Percentiles rank a stretch among this genome's conserved stretches.
These are phyloP conservation scores for Sparassis latifolia DNA, from an alignment of 1,284 basidiomycete species.

Conservation along the genomic window DNA sequence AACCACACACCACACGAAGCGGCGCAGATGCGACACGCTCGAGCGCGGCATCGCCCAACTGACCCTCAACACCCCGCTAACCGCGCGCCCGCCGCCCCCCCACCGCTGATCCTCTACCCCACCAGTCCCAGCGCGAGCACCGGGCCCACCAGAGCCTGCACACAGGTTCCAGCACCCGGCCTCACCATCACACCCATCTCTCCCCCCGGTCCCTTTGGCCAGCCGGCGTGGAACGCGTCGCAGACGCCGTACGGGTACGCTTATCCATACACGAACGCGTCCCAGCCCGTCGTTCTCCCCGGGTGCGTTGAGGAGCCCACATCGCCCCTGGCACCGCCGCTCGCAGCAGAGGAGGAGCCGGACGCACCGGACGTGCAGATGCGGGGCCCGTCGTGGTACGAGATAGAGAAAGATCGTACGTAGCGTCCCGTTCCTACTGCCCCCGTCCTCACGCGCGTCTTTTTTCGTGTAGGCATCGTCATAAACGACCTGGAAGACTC, in stretches of 20 bases:
- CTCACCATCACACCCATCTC: not conserved
- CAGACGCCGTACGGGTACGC: not conserved
- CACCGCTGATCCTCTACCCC: no score
- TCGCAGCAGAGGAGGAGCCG: slow-evolving; percentile 32
- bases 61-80: slow-evolving; percentile 25
- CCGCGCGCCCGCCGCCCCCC: not conserved
- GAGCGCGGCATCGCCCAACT: slow-evolving; percentile 55
- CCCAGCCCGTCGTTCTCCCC: slow-evolving; percentile 24
- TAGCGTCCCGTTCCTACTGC: not conserved
- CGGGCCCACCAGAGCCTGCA: no score
- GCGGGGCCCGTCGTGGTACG: slow-evolving; percentile 57
- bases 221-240: slow-evolving; percentile 1
- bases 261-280: not conserved
- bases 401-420: slow-evolving; percentile 63
- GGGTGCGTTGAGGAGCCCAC: slow-evolving; percentile 42
- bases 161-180: no score
- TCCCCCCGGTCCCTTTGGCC: not conserved
- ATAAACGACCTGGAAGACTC: slow-evolving; percentile 57
- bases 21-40: slow-evolving; percentile 41
- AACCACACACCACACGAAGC: slow-evolving; percentile 27
- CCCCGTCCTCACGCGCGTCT: no score
- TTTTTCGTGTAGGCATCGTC: slow-evolving; percentile 40
- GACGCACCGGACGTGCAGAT: slow-evolving; percentile 44
- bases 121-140: no score
- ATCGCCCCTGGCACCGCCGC: slow-evolving; percentile 12